Evolutionary conservation across 2,329 filamentous ascomycete species (phyloP).

Genomic region (Aspergillus sp.): DNA sequence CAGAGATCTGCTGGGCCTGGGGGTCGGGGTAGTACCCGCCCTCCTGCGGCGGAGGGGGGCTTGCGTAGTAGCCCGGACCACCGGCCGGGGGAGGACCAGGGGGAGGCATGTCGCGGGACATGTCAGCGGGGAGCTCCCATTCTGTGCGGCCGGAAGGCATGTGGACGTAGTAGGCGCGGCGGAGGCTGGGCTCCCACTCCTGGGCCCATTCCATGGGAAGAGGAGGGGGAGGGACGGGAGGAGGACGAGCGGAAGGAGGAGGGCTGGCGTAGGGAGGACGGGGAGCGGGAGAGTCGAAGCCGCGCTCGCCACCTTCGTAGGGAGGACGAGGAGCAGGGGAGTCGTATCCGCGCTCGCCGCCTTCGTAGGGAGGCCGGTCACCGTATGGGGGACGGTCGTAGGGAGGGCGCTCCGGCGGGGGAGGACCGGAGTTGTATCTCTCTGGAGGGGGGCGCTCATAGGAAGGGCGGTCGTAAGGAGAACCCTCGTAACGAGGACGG

Average conservation of each 20-base stretch:
- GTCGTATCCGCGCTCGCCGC: conserved; percentile 21
- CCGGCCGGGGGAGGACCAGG: conserved; percentile 14
- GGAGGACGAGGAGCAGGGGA: conserved; percentile 37
- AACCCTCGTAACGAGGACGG: conserved; percentile 8
- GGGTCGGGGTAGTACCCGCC: conserved; percentile 19
- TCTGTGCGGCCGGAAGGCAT: conserved; percentile 62
- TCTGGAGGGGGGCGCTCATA: conserved; percentile 9
- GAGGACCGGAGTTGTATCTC: conserved; percentile 7
- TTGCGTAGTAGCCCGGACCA: conserved; percentile 23
- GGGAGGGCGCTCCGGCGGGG: conserved; percentile 24
- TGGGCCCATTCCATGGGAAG: conserved; percentile 63
- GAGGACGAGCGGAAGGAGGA: conserved; percentile 32
- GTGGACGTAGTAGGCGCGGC: conserved; percentile 68
- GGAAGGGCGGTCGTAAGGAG: conserved; percentile 16
- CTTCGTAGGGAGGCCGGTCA: conserved; percentile 19
- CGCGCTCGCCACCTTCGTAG: conserved; percentile 17
- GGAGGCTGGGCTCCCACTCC: conserved; percentile 62
- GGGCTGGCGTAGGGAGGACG: conserved; percentile 38
- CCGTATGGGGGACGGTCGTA: conserved; percentile 23
- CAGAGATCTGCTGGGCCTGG: conserved; percentile 5
- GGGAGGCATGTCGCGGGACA: conserved; percentile 22
- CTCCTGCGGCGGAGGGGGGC: conserved; percentile 22
- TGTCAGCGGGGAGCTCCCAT: conserved; percentile 59
- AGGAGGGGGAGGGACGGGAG: conserved; percentile 48
- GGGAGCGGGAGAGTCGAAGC: conserved; percentile 35